These are phyloP conservation scores for Mycena rebaudengoi DNA, from an alignment of 768 basidiomycete species.

Conservation along the genomic window DNA sequence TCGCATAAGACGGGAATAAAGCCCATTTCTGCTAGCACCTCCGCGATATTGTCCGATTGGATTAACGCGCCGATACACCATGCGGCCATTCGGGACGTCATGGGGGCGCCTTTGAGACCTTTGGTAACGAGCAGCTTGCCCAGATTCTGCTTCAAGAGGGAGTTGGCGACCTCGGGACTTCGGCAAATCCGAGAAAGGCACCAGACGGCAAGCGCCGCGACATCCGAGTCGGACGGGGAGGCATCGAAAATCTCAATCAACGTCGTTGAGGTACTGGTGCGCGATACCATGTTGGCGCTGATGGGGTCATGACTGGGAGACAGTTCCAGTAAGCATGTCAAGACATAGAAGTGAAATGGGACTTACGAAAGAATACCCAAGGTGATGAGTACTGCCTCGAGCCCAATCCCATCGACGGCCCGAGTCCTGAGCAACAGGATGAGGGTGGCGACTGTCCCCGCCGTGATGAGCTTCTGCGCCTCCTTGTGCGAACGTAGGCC, in stretches of 20 bases:
- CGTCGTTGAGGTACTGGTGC: constrained; percentile 31
- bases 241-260: constrained; percentile 34
- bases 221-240: constrained; percentile 28
- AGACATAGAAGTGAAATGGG: neutral
- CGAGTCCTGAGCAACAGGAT: constrained; percentile 33
- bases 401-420: constrained; percentile 32
- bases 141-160: constrained; percentile 32
- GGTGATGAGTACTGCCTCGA: constrained; percentile 32
- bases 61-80: constrained; percentile 33
- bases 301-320: constrained; percentile 36
- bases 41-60: constrained; percentile 33
- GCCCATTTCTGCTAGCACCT: too few relatives aligned
- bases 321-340: neutral
- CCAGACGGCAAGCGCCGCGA: constrained; percentile 33
- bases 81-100: constrained; percentile 28
- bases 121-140: constrained; percentile 24
- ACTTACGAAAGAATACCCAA: constrained; percentile 36
- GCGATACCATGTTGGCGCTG: constrained; percentile 36
- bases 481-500: constrained; percentile 33
- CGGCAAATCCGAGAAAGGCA: constrained; percentile 34
- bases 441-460: constrained; percentile 31
- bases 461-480: constrained; percentile 36
- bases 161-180: constrained; percentile 32
- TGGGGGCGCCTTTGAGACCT: constrained; percentile 28
- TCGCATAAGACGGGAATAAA: too few relatives aligned